A percentile compares a stretch with the other conserved stretches of the same genome.
phyloP scores from a whole-genome alignment of 2,329 filamentous ascomycete genomes.

The Penicillium sp. region DNA sequence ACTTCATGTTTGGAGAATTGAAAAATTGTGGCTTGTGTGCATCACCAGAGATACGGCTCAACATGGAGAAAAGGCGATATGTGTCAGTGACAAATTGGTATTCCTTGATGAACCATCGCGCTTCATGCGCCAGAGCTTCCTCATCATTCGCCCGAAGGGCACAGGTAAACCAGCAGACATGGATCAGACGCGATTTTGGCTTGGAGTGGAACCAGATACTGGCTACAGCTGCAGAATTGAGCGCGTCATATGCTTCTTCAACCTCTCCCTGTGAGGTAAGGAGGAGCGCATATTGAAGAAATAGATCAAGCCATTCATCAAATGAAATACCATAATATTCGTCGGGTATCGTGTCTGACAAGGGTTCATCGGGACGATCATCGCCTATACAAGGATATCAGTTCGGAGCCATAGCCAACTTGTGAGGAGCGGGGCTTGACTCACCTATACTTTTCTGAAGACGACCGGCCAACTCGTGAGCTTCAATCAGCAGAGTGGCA shows the following conservation, averaged over 20 bases:
- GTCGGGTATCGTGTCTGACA: conserved; percentile 43
- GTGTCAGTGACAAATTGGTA: conserved; percentile 77
- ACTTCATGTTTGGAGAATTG: conserved; percentile 83
- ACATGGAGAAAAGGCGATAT: conserved; percentile 76
- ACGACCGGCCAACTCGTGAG: conserved; percentile 46
- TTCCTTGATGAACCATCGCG: conserved; percentile 81
- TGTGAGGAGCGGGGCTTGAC: background rate
- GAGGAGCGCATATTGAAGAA: conserved; percentile 80
- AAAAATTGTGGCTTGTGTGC: conserved; percentile 61
- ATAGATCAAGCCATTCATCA: conserved; percentile 82
- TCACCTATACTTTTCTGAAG: conserved; percentile 45
- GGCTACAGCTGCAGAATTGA: conserved; percentile 75
- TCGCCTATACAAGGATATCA: conserved; percentile 13
- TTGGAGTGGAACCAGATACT: conserved; percentile 76
- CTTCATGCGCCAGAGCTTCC: conserved; percentile 71
- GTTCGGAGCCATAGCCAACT: background rate
- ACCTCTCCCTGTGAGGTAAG: conserved; percentile 68
- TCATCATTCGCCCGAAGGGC: conserved; percentile 77
- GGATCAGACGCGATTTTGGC: conserved; percentile 68
- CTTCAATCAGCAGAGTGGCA: conserved; percentile 41
- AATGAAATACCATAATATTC: conserved; percentile 79
- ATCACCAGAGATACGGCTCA: conserved; percentile 75
- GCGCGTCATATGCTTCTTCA: conserved; percentile 74
- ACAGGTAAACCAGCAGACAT: conserved; percentile 78
- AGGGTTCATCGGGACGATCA: conserved; percentile 22